phyloP scores from a whole-genome alignment of 106 monocot species.

The Platanthera guangdongensis region DNA sequence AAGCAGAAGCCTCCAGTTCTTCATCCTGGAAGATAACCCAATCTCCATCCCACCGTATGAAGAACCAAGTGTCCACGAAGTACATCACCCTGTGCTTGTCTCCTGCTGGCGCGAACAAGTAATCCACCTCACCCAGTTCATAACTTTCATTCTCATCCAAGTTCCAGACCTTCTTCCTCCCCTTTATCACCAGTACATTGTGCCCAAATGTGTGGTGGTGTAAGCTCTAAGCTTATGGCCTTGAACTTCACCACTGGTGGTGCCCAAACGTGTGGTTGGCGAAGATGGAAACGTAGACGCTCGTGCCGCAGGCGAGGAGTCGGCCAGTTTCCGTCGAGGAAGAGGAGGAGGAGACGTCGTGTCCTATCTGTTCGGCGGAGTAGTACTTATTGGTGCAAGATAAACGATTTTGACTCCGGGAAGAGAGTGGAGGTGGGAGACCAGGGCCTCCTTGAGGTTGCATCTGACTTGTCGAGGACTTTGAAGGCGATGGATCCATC shows the following conservation, averaged over 20 bases:
- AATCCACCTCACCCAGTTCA: slow-evolving; percentile 59
- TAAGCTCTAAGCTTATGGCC: slow-evolving; percentile 77
- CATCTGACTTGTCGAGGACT: slow-evolving; percentile 24
- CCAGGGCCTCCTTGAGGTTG: slow-evolving; percentile 48
- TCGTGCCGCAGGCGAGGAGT: slow-evolving; percentile 77
- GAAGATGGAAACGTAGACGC: slow-evolving; percentile 79
- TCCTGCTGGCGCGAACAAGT: slow-evolving; percentile 69
- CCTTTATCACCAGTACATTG: slow-evolving; percentile 69
- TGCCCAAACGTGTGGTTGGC: slow-evolving; percentile 85
- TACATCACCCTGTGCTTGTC: slow-evolving; percentile 79
- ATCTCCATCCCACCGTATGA: slow-evolving; percentile 84
- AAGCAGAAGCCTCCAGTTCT: slow-evolving; percentile 45
- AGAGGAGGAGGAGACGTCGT: slow-evolving; percentile 26
- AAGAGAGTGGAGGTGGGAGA: slow-evolving; percentile 46
- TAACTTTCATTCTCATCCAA: slow-evolving; percentile 58
- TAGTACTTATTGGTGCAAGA: slow-evolving; percentile 70
- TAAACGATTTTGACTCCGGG: slow-evolving; percentile 50
- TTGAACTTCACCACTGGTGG: slow-evolving; percentile 59
- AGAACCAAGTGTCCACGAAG: slow-evolving; percentile 92
- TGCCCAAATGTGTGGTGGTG: slow-evolving; percentile 89
- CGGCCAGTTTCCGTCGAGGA: slow-evolving; percentile 37
- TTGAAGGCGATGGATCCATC: no score
- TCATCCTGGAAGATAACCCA: slow-evolving; percentile 95
- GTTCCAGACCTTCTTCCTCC: slow-evolving; percentile 91
- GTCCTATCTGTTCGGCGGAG: slow-evolving; percentile 46